Conservation (phyloP, 2,329 filamentous ascomycete species). For the Elsinoe necatrix region DNA sequence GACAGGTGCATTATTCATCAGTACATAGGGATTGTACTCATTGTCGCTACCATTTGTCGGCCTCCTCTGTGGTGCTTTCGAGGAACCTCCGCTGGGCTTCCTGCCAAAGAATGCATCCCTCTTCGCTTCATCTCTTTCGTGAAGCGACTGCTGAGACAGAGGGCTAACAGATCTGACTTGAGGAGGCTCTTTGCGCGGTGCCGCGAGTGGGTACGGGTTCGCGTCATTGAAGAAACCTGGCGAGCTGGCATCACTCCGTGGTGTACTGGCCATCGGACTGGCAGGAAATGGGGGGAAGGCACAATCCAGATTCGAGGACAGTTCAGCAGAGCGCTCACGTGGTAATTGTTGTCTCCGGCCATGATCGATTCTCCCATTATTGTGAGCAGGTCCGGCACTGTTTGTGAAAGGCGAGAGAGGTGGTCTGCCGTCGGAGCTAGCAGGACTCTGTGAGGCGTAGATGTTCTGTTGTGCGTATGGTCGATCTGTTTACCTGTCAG, state of each 20-base stretch:
- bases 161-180: conserved; percentile 1
- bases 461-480: conserved; percentile 13
- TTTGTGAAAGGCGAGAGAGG: neutral
- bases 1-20: neutral
- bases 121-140: conserved; percentile 12
- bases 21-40: conserved; percentile 7
- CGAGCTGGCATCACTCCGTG: conserved; percentile 19
- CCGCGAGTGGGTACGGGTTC: conserved; percentile 1
- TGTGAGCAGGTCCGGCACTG: neutral
- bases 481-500: conserved; percentile 4
- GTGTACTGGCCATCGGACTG: conserved; percentile 23
- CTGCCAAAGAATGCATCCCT: conserved; percentile 8
- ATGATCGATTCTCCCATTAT: neutral
- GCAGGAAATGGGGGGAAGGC: conserved; percentile 48
- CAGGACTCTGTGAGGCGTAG: conserved; percentile 1
- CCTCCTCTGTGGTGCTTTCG: neutral
- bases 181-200: neutral
- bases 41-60: conserved; percentile 2
- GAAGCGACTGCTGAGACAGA: neutral
- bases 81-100: neutral
- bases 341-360: neutral
- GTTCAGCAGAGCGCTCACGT: conserved; percentile 35
- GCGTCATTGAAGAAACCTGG: conserved; percentile 11
- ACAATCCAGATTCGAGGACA: conserved; percentile 39
- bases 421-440: neutral